phyloP scores from a whole-genome alignment of 2,329 filamentous ascomycete species.

The Graphiopsis chlorocephala region DNA sequence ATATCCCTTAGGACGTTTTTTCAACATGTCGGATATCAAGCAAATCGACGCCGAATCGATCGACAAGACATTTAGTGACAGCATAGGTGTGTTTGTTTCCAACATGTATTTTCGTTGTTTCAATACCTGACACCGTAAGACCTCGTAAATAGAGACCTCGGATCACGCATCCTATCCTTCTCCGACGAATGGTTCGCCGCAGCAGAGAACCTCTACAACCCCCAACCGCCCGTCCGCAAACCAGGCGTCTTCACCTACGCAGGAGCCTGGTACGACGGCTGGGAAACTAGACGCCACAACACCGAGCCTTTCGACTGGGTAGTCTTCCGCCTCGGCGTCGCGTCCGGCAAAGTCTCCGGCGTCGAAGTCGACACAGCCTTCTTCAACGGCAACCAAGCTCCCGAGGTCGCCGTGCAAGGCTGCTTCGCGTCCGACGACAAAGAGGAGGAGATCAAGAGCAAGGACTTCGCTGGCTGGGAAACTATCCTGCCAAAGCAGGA shows the following conservation, averaged over 20 bases:
- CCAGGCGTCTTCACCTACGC: constrained; percentile 59
- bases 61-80: constrained; percentile 54
- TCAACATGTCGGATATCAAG: constrained; percentile 17
- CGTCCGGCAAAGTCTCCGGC: constrained; percentile 69
- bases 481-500: constrained; percentile 67
- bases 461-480: constrained; percentile 58
- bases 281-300: constrained; percentile 63
- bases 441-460: constrained; percentile 58
- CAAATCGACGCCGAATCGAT: constrained; percentile 49
- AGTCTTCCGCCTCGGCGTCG: constrained; percentile 57
- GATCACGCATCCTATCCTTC: constrained; percentile 53
- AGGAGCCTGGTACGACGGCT: constrained; percentile 64
- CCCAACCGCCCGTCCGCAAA: constrained; percentile 54
- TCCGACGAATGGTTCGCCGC: constrained; percentile 62
- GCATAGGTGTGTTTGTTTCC: constrained; percentile 41
- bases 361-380: constrained; percentile 78
- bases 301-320: constrained; percentile 58
- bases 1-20: constrained; percentile 30
- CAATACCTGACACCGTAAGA: constrained; percentile 34
- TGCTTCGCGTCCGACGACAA: constrained; percentile 64
- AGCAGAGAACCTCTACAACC: constrained; percentile 58
- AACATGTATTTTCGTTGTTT: constrained; percentile 24
- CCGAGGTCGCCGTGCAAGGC: constrained; percentile 74
- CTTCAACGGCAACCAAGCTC: constrained; percentile 80
- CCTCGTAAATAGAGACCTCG: constrained; percentile 52